Conservation (phyloP, 2,329 filamentous ascomycete genomes). For the Coniochaeta sp. region DNA sequence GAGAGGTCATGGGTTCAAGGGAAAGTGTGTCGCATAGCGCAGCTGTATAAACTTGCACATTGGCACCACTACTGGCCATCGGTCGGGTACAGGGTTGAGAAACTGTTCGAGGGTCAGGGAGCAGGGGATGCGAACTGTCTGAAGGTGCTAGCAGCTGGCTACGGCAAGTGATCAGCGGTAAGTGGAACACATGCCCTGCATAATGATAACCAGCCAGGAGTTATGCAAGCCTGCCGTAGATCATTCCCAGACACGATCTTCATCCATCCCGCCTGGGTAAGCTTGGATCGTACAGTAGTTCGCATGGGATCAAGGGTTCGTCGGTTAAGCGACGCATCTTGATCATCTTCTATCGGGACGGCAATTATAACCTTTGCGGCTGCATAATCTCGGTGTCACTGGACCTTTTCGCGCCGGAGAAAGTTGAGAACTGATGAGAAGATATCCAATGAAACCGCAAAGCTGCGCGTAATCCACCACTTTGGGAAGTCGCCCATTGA, state of each 20-base stretch:
- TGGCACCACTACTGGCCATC: background rate
- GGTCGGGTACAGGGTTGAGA: background rate
- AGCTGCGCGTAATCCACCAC: background rate
- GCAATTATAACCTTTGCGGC: slow-evolving; percentile 8
- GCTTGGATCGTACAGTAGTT: background rate
- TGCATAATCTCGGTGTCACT: slow-evolving; percentile 12
- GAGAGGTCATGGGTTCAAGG: background rate
- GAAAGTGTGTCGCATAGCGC: background rate
- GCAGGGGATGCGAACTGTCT: background rate
- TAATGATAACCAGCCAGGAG: background rate
- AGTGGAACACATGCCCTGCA: background rate
- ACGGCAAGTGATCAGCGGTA: background rate
- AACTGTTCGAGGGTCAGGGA: no score
- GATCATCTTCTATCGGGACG: background rate
- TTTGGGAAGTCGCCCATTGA: background rate
- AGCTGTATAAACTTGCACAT: background rate
- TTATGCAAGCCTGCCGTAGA: background rate
- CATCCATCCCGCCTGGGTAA: background rate
- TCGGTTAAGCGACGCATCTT: background rate
- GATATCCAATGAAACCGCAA: background rate
- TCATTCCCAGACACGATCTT: background rate
- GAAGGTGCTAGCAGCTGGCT: background rate
- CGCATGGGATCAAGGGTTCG: background rate
- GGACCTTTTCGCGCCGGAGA: slow-evolving; percentile 2
- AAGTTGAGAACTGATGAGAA: background rate